Base-by-base conservation (phyloP, 1,284 basidiomycete species). In the Cutaneotrichosporon sp. region DNA sequence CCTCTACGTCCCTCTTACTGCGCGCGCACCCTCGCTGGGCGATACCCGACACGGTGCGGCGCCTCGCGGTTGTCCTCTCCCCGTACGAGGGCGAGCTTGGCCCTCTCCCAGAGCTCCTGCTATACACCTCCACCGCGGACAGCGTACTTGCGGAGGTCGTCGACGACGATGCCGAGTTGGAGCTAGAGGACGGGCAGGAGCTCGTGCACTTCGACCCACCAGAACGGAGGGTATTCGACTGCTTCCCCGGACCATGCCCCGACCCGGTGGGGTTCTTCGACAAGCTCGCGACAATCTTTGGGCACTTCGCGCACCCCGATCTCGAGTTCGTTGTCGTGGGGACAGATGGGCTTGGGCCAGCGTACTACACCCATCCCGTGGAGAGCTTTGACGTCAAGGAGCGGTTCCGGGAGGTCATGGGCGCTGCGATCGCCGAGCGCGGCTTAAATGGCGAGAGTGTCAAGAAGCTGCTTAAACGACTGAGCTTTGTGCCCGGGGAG, bases 371-470 rank as follows among this genome's bases (percentile, higher is more conserved):
- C 5, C 13, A 24, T 10, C 45, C 45, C 7, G 25, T 47, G 45
- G 24, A 16, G 14, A 47, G 25, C 45, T 47, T 47, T 18, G 45
- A 47, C 45, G 45, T 47, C 24, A 25, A 47, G n/a, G 45, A 47
- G 24, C 22, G 25, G 22, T 25, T 47, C 10, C 45, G 45, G 22
- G 22, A 47, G 45, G 24, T 24, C 4, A 24, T 47, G 20, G 4
- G 22, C 24, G 22, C 45, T 7, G 22, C 45, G 22, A 25, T 47
- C 22, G 10, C 22, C 10, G 22, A 47, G 14, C 45, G 45, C 5
- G 45, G 45, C 7, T 0, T 24, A 10, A 27, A 47, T 7, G 14
- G 24, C 8, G 27, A 47, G 45, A 13, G 7, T 3, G 45, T 24
- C 4, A 24, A 11, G 22, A 47, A 47, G 45, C 13, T 25, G 4